A percentile compares a stretch with the other conserved stretches of the same genome.
These are phyloP conservation scores for Diphasiastrum complanatum DNA, from an alignment of 83 land plant species.

Conservation along the genomic window DNA sequence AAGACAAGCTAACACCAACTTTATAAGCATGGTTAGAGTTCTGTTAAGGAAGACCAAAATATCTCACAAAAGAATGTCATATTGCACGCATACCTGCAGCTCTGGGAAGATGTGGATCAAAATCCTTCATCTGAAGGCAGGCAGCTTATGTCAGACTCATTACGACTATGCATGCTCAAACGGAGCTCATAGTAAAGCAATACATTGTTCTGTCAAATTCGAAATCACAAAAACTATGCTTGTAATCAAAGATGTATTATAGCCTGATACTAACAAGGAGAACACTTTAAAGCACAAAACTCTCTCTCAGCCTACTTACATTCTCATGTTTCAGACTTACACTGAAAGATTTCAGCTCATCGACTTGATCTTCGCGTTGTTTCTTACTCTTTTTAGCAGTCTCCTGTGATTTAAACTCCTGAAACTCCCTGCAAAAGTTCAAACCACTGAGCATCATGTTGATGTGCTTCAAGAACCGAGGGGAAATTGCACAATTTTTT, in stretches of 20 bases:
- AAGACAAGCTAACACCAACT: too few species aligned
- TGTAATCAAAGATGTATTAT: too few species aligned
- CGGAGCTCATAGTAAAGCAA: too few species aligned
- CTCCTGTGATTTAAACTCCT: slow-evolving; percentile 29
- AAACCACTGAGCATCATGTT: slow-evolving; percentile 3
- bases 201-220: too few species aligned
- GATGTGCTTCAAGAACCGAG: background rate
- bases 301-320: too few species aligned
- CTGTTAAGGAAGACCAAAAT: background rate
- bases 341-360: slow-evolving; percentile 34
- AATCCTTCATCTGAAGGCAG: slow-evolving; percentile 23
- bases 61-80: background rate
- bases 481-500: background rate
- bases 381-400: slow-evolving; percentile 27
- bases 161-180: too few species aligned
- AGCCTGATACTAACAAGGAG: too few species aligned
- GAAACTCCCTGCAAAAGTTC: slow-evolving; percentile 30
- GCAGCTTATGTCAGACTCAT: too few species aligned
- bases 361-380: slow-evolving; percentile 26
- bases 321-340: slow-evolving; percentile 25
- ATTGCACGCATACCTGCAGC: slow-evolving; percentile 7
- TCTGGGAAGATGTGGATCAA: slow-evolving; percentile 12
- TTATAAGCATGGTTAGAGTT: too few species aligned
- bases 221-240: too few species aligned
- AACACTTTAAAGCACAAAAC: too few species aligned